A percentile compares a stretch with the other conserved stretches of the same genome.
Evolutionary conservation across 257 asterid species (phyloP).

Genomic region (Catharanthus roseus): DNA sequence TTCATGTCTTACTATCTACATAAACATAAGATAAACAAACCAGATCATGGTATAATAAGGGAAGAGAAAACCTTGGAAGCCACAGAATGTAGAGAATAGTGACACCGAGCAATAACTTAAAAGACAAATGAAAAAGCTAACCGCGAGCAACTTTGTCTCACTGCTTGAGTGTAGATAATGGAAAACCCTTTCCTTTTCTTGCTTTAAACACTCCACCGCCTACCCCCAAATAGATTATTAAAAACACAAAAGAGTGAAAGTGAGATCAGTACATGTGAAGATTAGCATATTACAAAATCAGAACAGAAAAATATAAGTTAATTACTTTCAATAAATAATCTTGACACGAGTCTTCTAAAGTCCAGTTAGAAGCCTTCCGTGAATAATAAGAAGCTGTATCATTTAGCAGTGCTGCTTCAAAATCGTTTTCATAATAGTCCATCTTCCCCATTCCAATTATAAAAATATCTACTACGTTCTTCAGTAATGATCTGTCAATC

Average conservation of each 20-base stretch:
- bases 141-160: conserved; percentile 95
- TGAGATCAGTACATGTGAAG: neutral
- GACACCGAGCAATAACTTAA: neutral
- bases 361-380: conserved; percentile 96
- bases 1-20: conserved; percentile 83
- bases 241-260: neutral
- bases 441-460: conserved; percentile 94
- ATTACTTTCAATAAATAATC: conserved; percentile 85
- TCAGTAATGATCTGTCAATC: conserved; percentile 82
- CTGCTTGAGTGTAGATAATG: conserved; percentile 96
- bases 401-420: conserved; percentile 75
- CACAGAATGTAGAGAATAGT: neutral
- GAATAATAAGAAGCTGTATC: conserved; percentile 94
- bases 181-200: conserved; percentile 83
- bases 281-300: neutral
- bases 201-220: conserved; percentile 85
- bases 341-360: conserved; percentile 94
- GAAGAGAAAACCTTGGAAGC: neutral
- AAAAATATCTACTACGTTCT: conserved; percentile 87
- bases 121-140: conserved; percentile 26
- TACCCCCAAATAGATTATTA: conserved; percentile 25
- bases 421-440: conserved; percentile 75
- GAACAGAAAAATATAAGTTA: neutral
- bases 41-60: neutral
- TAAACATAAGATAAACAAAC: conserved; percentile 3